phyloP scores from a whole-genome alignment of 2,329 filamentous ascomycete species.

The Paraconiothyrium sp. region DNA sequence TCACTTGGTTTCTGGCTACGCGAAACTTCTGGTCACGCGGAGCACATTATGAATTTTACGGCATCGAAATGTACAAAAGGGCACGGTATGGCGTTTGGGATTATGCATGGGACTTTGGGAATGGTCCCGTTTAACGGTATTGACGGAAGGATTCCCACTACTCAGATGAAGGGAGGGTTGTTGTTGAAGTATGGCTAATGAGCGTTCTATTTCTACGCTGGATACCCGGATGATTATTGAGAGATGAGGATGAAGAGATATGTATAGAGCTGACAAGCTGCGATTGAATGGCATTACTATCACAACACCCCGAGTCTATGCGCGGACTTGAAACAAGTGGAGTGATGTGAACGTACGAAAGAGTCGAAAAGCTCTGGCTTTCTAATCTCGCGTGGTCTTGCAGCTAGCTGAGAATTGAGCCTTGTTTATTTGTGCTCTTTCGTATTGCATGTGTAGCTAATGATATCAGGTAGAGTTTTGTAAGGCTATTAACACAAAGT shows the following conservation, averaged over 20 bases:
- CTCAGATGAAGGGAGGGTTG: not conserved
- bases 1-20: not conserved
- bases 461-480: too few species aligned
- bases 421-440: too few species aligned
- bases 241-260: not conserved
- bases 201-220: slow-evolving; percentile 11
- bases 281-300: not conserved
- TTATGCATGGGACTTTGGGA: not conserved
- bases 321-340: not conserved
- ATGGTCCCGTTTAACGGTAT: not conserved
- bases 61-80: not conserved
- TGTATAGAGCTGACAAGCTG: not conserved
- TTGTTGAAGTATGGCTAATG: slow-evolving; percentile 7
- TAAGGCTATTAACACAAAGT: too few species aligned
- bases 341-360: not conserved
- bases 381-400: too few species aligned
- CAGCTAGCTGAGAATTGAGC: too few species aligned
- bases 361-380: too few species aligned
- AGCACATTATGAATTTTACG: not conserved
- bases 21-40: too few species aligned
- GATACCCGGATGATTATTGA: slow-evolving; percentile 6
- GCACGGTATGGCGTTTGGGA: not conserved
- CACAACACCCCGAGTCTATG: not conserved
- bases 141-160: not conserved
- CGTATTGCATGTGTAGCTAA: too few species aligned